Evolutionary conservation across 2,329 filamentous ascomycete genomes (phyloP), one percentile per base, ranked within the genome.

Genomic region (Scedosporium aurantiacum): DNA sequence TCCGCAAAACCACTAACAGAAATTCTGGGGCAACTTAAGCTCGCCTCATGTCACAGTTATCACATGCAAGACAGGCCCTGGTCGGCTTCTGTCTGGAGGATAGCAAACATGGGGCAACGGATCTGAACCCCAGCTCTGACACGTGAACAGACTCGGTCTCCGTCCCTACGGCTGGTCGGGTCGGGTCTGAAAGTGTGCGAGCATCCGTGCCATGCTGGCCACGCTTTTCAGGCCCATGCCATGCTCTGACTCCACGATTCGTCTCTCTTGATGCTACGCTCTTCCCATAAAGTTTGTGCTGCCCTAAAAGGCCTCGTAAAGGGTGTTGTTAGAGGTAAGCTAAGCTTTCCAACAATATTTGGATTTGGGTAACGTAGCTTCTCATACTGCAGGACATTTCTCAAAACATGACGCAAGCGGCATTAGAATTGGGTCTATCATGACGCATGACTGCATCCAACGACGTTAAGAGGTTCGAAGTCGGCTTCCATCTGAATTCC

Each of bases 11-110:
- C n/a, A 27, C 18, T 54, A 54, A 54, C 50, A 54, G 21, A 3
- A 28, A 23, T 27, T 54, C 12, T 5, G 50, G 50, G 18, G 18
- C 50, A 54, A 27, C 18, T 23, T 54, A 54, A 54, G 18, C 18
- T 47, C 18, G 50, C 12, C n/a, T 14, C 18, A 25, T 5, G 43
- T 47, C 43, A 47, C 43, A 47, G n/a, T n/a, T n/a, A 47, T 60
- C 58, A 60, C 58, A 60, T 60, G 58, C 57, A 50, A 59, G 10
- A 16, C 23, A 25, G 47, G 50, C 50, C 50, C 50, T 28, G 50
- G 27, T 7, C 27, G 27, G 21, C 47, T n/a, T n/a, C 50, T 54
- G 50, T 18, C 23, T 25, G 12, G 50, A 54, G 50, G 50, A 23
- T 14, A 54, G 12, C 21, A 47, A 47, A 47, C 18, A 54, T 54